Conservation (phyloP, 2,329 filamentous ascomycete genomes). For the Penicillium hesseltinei region DNA sequence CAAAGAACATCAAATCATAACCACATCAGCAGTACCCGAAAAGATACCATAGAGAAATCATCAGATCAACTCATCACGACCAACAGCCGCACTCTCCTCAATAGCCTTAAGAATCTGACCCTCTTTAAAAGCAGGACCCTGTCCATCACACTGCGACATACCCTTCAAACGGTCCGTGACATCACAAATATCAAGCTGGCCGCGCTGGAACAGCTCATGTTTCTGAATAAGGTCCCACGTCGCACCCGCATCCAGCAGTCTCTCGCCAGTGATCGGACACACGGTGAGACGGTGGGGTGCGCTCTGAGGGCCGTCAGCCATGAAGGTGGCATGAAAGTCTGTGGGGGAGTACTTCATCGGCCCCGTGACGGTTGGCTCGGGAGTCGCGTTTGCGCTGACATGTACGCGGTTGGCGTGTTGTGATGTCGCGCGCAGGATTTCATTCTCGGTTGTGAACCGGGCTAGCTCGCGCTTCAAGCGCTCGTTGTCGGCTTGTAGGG, state of each 20-base stretch:
- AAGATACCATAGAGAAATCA: neutral
- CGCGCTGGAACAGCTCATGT: constrained; percentile 72
- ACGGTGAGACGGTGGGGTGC: constrained; percentile 65
- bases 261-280: constrained; percentile 63
- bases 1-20: constrained; percentile 10
- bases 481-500: constrained; percentile 79
- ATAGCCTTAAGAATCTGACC: constrained; percentile 70
- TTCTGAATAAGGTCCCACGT: constrained; percentile 88
- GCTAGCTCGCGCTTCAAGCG: constrained; percentile 80
- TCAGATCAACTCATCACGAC: constrained; percentile 74
- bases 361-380: constrained; percentile 56
- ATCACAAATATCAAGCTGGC: constrained; percentile 75
- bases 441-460: constrained; percentile 83
- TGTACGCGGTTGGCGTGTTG: constrained; percentile 41
- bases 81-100: constrained; percentile 71
- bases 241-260: constrained; percentile 69
- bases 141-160: constrained; percentile 76
- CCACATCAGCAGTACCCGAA: neutral
- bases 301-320: constrained; percentile 46
- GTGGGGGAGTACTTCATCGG: constrained; percentile 70
- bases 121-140: constrained; percentile 85
- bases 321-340: constrained; percentile 66
- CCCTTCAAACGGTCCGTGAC: constrained; percentile 77
- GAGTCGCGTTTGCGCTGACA: constrained; percentile 35
- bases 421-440: constrained; percentile 82